Base-by-base conservation (phyloP, 1,139 yeast species). In the Blastobotrys raffinosifermentans region DNA sequence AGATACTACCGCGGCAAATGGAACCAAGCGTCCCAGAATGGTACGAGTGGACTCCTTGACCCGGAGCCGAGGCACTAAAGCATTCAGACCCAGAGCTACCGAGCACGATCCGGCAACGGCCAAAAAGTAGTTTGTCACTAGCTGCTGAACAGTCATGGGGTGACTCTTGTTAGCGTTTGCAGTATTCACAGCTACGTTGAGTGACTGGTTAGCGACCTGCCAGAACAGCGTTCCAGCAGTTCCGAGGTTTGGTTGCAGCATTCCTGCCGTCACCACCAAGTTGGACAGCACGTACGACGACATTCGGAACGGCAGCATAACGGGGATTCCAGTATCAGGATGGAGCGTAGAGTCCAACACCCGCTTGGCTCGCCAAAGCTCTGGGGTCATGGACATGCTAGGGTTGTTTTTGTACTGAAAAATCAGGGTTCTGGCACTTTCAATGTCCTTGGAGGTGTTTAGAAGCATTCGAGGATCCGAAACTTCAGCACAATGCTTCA, bases 1-100 rank as follows among this genome's bases (percentile, higher is more conserved):
- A 33, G 93, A 79, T 0, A 89, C 96, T 26, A 91, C 98, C 3
- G 98, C 98, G 1, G 97, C 97, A 64, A 91, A 91, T 4, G 98
- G 98, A 4, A 91, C 95, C 43, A 91, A 70, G 50, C 98, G 77
- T 27, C 89, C 80, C 45, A 91, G 66, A 31, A 89, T 70, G 53
- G 80, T 63, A 55, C 70, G 77, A 9, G 96, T 78, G 44, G 66
- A 69, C 3, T 94, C 80, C n/a, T 73, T 61, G 20, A 89, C 58
- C 53, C 73, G 81, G 55, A 91, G 67, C 45, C 80, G 72, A 15
- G 97, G 96, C 10, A 93, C 96, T 32, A 87, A 57, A 10, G 94
- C 75, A 51, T 89, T 89, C 44, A 91, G 73, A 5, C 98, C 98
- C 32, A 91, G 67, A 0, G 98, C 98, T 6, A 91, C 97, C 43